Conservation (phyloP, 2,329 filamentous ascomycete species). For the Exophiala calicioides region DNA sequence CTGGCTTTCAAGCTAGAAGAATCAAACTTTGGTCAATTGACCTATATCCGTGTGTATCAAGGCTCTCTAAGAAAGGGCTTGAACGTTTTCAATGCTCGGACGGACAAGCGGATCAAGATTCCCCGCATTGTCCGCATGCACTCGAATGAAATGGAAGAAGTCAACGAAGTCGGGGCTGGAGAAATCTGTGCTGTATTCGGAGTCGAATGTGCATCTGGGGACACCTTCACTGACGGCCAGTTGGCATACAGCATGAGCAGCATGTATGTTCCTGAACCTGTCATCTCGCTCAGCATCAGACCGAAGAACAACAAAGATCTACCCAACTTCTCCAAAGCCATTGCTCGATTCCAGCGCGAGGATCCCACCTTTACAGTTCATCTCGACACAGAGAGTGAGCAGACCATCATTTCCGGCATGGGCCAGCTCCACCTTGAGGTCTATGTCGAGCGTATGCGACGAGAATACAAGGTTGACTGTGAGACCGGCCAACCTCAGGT, state of each 20-base stretch:
- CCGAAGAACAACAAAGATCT: constrained; percentile 91
- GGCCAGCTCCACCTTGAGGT: constrained; percentile 96
- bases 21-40: constrained; percentile 96
- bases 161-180: constrained; percentile 85
- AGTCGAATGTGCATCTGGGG: constrained; percentile 94
- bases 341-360: constrained; percentile 97
- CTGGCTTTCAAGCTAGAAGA: constrained; percentile 99
- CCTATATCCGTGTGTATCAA: constrained; percentile 98
- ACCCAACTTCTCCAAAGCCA: constrained; percentile 95
- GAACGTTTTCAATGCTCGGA: constrained; percentile 90
- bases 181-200: constrained; percentile 99
- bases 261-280: constrained; percentile 95
- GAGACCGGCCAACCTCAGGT: constrained; percentile 95
- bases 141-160: constrained; percentile 99
- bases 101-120: constrained; percentile 93
- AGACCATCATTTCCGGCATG: constrained; percentile 99
- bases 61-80: constrained; percentile 83
- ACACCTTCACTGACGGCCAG: constrained; percentile 94
- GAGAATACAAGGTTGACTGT: constrained; percentile 96
- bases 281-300: constrained; percentile 97
- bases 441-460: constrained; percentile 93
- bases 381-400: constrained; percentile 86
- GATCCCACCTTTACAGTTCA: constrained; percentile 96
- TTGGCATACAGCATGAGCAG: constrained; percentile 94
- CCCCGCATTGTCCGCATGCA: constrained; percentile 99